These are phyloP conservation scores for Podosphaera fusca DNA, from an alignment of 2,329 filamentous ascomycete genomes.

Conservation along the genomic window DNA sequence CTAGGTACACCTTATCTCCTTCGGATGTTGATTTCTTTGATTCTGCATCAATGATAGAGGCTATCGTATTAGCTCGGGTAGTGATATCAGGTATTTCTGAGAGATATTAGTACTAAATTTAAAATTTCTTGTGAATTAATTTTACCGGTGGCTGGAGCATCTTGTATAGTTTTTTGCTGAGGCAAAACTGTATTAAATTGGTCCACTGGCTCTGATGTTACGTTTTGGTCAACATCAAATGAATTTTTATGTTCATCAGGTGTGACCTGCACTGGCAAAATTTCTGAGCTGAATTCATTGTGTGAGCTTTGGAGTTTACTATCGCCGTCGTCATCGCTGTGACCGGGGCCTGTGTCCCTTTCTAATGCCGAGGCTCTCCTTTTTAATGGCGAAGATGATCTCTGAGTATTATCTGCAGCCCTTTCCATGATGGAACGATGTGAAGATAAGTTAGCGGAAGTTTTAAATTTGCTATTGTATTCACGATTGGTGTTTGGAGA, in stretches of 20 bases:
- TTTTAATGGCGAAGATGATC: conserved; percentile 42
- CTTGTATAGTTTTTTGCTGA: not conserved
- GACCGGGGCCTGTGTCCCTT: conserved; percentile 8
- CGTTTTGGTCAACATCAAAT: not conserved
- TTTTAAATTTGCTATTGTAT: conserved; percentile 20
- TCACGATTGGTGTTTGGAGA: conserved; percentile 17
- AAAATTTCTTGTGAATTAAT: not conserved
- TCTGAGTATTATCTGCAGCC: conserved; percentile 31
- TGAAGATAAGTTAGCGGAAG: conserved; percentile 23
- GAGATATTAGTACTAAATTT: not conserved
- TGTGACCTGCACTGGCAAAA: not conserved
- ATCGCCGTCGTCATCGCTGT: conserved; percentile 15
- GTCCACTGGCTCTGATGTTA: not conserved
- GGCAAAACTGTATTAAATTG: not conserved
- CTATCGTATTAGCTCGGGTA: conserved; percentile 53
- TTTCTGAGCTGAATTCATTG: not conserved
- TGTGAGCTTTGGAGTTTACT: not conserved
- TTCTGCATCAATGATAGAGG: conserved; percentile 31
- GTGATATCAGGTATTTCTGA: conserved; percentile 27
- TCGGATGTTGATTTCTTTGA: conserved; percentile 30
- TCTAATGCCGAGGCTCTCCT: conserved; percentile 27
- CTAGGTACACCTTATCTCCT: conserved; percentile 51
- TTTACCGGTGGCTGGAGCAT: not conserved
- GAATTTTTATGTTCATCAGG: not conserved
- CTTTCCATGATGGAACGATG: conserved; percentile 35